phyloP scores from a whole-genome alignment of 2,329 filamentous ascomycete species.

The Penicillium aurantiogriseum region DNA sequence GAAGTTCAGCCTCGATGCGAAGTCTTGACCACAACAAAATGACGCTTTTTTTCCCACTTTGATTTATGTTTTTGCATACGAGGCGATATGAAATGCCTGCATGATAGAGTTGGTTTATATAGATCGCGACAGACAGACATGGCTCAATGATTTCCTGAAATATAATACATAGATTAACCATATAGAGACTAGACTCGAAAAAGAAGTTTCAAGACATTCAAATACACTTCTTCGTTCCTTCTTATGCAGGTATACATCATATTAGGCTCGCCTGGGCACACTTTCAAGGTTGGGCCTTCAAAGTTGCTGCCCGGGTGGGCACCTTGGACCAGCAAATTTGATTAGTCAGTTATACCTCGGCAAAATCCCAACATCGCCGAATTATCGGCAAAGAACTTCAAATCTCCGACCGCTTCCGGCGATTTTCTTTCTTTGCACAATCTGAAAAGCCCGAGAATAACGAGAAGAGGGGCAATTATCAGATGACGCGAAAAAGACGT shows the following conservation, averaged over 20 bases:
- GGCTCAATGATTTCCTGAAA: not conserved
- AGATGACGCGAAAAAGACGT: constrained; percentile 20
- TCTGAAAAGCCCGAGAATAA: not conserved
- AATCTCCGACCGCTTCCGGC: not conserved
- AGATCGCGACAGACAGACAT: not conserved
- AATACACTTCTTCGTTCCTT: not conserved
- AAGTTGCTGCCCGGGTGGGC: not conserved
- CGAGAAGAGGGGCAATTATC: not conserved
- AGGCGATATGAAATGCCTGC: constrained; percentile 1
- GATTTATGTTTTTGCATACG: constrained; percentile 1
- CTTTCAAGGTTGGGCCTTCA: not conserved
- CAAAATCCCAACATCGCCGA: not conserved
- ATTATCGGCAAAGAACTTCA: not conserved
- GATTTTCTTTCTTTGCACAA: not conserved
- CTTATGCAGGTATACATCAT: not conserved
- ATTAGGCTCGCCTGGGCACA: not conserved
- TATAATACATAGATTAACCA: not conserved
- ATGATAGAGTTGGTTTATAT: constrained; percentile 2
- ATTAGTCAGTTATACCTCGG: constrained; percentile 2
- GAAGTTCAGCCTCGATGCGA: constrained; percentile 23
- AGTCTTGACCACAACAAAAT: constrained; percentile 6
- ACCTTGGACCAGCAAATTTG: not conserved
- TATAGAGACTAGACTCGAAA: not conserved
- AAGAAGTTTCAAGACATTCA: not conserved
- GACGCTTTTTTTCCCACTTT: not conserved